Conservation (phyloP, 2,329 filamentous ascomycete genomes). For the Rosellinia necatrix region DNA sequence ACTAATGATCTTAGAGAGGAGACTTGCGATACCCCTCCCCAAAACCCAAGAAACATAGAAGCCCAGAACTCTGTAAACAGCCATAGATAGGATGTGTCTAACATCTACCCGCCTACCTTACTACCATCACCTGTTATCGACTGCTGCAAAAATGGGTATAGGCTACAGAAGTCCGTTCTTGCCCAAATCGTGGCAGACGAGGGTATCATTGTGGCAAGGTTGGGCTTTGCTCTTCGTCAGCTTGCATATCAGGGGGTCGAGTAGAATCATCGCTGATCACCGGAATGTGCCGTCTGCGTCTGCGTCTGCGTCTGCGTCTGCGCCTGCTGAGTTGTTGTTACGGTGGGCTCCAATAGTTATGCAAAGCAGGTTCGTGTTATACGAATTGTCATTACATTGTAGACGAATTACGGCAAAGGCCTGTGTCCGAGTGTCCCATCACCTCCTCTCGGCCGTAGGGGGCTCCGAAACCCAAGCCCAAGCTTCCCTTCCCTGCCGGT, state of each 20-base stretch:
- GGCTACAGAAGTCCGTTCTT: neutral
- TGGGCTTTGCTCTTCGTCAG: neutral
- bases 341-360: neutral
- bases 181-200: neutral
- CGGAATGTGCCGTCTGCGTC: slow-evolving; percentile 16
- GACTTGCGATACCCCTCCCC: too few relatives aligned
- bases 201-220: neutral
- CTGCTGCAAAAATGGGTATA: too few relatives aligned
- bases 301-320: slow-evolving; percentile 8
- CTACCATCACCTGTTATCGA: too few relatives aligned
- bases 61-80: neutral
- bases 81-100: too few relatives aligned
- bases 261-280: slow-evolving; percentile 4
- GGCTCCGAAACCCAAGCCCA: neutral
- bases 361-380: neutral
- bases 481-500: neutral
- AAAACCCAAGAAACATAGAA: neutral
- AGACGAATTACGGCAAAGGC: too few relatives aligned
- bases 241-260: neutral
- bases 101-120: too few relatives aligned
- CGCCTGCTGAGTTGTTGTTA: slow-evolving; percentile 3
- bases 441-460: neutral
- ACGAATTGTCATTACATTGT: too few relatives aligned
- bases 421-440: too few relatives aligned
- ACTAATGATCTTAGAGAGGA: too few relatives aligned